Evolutionary conservation across 2,329 filamentous ascomycete species (phyloP).

Genomic region (Penicillium oxalicum): DNA sequence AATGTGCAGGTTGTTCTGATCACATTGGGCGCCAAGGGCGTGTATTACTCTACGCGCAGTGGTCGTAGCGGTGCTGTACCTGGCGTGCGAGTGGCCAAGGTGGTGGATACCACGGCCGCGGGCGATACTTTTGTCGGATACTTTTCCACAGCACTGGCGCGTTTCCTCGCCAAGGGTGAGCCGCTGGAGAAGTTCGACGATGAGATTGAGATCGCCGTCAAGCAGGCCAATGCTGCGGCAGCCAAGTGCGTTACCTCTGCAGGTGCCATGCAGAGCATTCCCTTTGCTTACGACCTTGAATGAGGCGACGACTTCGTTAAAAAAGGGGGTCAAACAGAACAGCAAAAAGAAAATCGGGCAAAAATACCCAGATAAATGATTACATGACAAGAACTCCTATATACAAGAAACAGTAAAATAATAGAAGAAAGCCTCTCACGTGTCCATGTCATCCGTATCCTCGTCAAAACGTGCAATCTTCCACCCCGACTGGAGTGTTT

Average conservation of each 20-base stretch:
- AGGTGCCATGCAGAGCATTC: constrained; percentile 19
- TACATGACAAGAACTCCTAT: too few relatives aligned
- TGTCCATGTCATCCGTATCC: constrained; percentile 11
- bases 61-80: constrained; percentile 11
- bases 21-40: constrained; percentile 19
- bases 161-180: constrained; percentile 13
- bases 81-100: constrained; percentile 16
- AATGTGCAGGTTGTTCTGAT: constrained; percentile 18
- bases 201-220: constrained; percentile 13
- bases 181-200: constrained; percentile 12
- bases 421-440: constrained; percentile 1
- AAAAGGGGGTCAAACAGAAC: too few relatives aligned
- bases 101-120: constrained; percentile 19
- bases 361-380: too few relatives aligned
- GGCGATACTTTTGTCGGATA: constrained; percentile 21
- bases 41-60: constrained; percentile 18
- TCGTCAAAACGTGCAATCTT: constrained; percentile 19
- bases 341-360: too few relatives aligned
- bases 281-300: constrained; percentile 18
- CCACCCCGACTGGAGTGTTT: constrained; percentile 15
- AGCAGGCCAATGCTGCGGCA: constrained; percentile 15
- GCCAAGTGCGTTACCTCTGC: constrained; percentile 16
- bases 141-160: constrained; percentile 15
- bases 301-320: not conserved
- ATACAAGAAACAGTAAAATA: not conserved